Evolutionary conservation across 2,329 filamentous ascomycete genomes (phyloP), one percentile per base, ranked within the genome.

Genomic region (Cordyceps militaris): DNA sequence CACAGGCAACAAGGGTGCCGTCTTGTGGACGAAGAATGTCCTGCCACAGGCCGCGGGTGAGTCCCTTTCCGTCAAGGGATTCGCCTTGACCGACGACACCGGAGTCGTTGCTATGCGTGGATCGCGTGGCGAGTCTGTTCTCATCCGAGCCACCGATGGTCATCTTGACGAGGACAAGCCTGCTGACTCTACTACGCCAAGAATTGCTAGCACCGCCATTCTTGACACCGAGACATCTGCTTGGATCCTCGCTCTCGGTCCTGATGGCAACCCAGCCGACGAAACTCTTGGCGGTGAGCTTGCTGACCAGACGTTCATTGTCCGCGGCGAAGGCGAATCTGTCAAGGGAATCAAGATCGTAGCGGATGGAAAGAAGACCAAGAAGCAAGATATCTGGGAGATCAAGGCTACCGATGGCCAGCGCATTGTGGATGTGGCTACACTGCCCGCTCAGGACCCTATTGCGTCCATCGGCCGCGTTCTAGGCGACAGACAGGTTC

Each of bases 401-500:
- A 91, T 97, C 65, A 71, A 81, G 24, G 82, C 89, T 9, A 78
- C 83, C 0, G 66, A 76, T 1, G 84, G 83, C 11, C 83, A 95
- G 69, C 83, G 78, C 59, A 84, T 97, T 56, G 76, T 86, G 7
- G 76, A 80, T 46, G 78, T 94, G 40, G 86, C 85, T 2, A 79
- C 85, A 19, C 82, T 86, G 49, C 85, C 90, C 10, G 68, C 81
- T 2, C 87, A 93, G 62, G 92, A 99, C 65, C 91, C 91, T 0
- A 86, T 97, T 49, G 93, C 94, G 3, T 97, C 94, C 0, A 96
- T 99, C 64, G 94, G 94, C 10, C 91, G 90, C 59, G 94, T 97
- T 1, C 82, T 99, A 23, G 92, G 91, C 26, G 88, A 99, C 67
- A 84, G 94, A 44, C 86, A 86, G n/a, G 94, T 99, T 49, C 82